Base-by-base conservation (phyloP, 2,329 filamentous ascomycete species). In the Trichophyton rubrum region DNA sequence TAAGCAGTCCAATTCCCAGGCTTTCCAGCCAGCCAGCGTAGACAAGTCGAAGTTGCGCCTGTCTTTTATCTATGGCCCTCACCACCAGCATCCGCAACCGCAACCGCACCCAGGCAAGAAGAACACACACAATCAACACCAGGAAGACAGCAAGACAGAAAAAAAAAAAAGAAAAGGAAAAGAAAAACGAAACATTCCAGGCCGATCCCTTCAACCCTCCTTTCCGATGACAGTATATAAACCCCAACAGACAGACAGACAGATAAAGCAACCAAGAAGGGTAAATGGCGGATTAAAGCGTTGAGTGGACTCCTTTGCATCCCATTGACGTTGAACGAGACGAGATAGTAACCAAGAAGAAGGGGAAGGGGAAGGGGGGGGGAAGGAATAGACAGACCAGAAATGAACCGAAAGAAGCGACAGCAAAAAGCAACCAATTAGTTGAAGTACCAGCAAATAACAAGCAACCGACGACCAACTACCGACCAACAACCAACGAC, bases 61-160 rank as follows among this genome's bases (percentile, higher is more conserved):
- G 55, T 57, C 51, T 55, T 51, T n/a, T 55, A 55, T 55, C 55
- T 57, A 57, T 57, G 55, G 55, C 55, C 55, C 35, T 41, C 30
- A 57, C 20, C 35, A 41, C 33, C 33, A 13, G 33, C 33, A 38
- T 38, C 30, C 30, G 30, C 30, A 33, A 6, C 27, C 27, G 6
- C 27, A 30, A 57, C 33, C 55, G 11, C 55, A 41, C 55, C 55
- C 55, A 57, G 33, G 27, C 20, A 17, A 35, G 20, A 11, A 35
- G 20, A 11, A 35, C 51, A 56, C n/a, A 49, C 45, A 49, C 11
- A 51, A 24, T 15, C 11, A 56, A 27, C 17, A 27, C 27, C 17
- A 58, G 27, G 17, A 22, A 58, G 17, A 35, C 8, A 57, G n/a
- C n/a, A n/a, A n/a, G 33, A 35, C 33, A 38, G 1, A 38, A 38